Evolutionary conservation across 768 basidiomycete species (phyloP).

Genomic region (Rhizopogon roseolus): DNA sequence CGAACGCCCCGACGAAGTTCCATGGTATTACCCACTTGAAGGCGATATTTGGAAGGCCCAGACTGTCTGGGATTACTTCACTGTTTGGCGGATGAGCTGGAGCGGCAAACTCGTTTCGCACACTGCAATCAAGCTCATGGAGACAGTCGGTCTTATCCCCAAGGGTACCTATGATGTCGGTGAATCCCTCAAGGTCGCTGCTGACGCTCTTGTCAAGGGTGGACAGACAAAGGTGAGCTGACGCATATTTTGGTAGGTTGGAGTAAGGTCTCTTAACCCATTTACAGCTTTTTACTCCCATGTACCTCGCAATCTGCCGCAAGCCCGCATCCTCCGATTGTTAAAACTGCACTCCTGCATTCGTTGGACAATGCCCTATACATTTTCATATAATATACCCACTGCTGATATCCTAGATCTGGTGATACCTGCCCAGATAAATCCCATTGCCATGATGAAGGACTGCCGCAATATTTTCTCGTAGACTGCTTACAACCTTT

Average conservation of each 20-base stretch:
- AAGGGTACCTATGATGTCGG: conserved; percentile 86
- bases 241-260: background rate
- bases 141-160: conserved; percentile 70
- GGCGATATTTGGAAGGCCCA: conserved; percentile 87
- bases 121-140: conserved; percentile 65
- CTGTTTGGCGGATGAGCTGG: conserved; percentile 81
- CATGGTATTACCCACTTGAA: conserved; percentile 94
- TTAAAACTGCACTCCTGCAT: background rate
- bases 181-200: conserved; percentile 75
- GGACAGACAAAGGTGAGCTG: conserved; percentile 69
- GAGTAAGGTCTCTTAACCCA: conserved; percentile 9
- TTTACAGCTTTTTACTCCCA: conserved; percentile 77
- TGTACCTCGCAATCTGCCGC: conserved; percentile 67
- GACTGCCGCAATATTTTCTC: too few relatives aligned
- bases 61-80: conserved; percentile 81
- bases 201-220: conserved; percentile 65
- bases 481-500: too few relatives aligned
- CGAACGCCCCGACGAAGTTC: conserved; percentile 61
- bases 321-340: conserved; percentile 35
- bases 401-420: background rate
- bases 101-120: conserved; percentile 78
- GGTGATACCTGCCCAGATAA: too few relatives aligned
- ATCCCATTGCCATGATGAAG: too few relatives aligned
- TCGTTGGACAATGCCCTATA: background rate
- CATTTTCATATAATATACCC: background rate